Base-by-base conservation (phyloP, 2,329 filamentous ascomycete species). In the Trichoderma hamatum region DNA sequence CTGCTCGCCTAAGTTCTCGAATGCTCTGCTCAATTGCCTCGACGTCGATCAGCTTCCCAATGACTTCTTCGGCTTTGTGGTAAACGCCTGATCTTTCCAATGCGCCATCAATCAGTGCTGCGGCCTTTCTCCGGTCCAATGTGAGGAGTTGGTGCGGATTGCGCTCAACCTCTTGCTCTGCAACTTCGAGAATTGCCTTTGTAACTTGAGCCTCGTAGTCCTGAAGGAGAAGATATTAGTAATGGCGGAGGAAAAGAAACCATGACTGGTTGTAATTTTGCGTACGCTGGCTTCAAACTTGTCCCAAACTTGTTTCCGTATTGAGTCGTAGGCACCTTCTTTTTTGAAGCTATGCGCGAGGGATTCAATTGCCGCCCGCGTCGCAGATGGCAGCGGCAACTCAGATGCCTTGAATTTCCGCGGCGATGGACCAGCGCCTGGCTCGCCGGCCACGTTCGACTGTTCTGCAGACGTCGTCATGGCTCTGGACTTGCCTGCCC, bases 311-410 rank as follows among this genome's bases (percentile, higher is more conserved):
- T 92, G 86, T 77, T 93, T 94, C 71, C 92, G 89, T 72, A 94
- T 86, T 16, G 86, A 83, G 79, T 96, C 92, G 76, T 94, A 96
- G 69, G 91, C 91, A 70, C 92, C 92, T 79, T 93, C 93, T 81
- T 94, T 95, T 80, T 94, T 94, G 82, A 94, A 95, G 13, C 87
- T 90, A 76, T 92, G 90, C n/a, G 92, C 87, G 26, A 95, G 85
- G 19, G 85, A 86, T 74, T 94, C 92, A 68, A 95, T 93, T 1
- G 90, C 89, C 1, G 87, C 86, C 72, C 91, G 86, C 64, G 92
- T 92, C n/a, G 88, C 86, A 3, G 90, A 90, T 5, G 91, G 87
- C 24, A 94, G 81, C 1, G 92, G 92, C 21, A 95, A 84, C 73
- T 95, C 92, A 0, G 90, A 90, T 3, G 91, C 87, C 78, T 93